Evolutionary conservation across 768 basidiomycete genomes (phyloP).

Genomic region (Dioszegia aurantiaca): DNA sequence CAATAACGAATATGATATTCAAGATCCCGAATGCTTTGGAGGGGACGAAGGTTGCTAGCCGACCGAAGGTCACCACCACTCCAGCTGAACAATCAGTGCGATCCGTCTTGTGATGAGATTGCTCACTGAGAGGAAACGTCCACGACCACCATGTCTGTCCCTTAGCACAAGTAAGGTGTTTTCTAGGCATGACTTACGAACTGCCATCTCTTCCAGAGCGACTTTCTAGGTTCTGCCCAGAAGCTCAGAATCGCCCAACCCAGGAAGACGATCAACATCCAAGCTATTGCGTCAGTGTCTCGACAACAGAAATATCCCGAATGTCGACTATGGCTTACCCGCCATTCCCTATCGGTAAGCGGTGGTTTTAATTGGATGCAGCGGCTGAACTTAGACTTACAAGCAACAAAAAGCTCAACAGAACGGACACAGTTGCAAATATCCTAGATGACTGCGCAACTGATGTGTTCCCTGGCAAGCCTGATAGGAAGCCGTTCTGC

Average conservation of each 20-base stretch:
- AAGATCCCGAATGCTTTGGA: constrained; percentile 17
- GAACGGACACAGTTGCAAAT: constrained; percentile 12
- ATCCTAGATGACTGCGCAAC: not conserved
- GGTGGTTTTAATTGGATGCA: too few species aligned
- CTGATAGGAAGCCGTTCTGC: constrained; percentile 4
- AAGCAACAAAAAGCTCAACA: constrained; percentile 12
- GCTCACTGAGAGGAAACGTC: constrained; percentile 16
- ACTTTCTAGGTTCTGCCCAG: not conserved
- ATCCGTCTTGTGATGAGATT: not conserved
- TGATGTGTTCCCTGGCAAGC: not conserved
- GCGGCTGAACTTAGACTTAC: constrained; percentile 11
- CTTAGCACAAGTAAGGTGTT: not conserved
- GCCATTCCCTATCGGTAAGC: constrained; percentile 12
- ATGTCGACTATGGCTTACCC: too few species aligned
- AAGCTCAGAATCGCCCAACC: not conserved
- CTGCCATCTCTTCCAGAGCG: constrained; percentile 9
- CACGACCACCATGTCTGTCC: constrained; percentile 20
- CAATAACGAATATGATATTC: constrained; percentile 13
- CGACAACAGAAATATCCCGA: too few species aligned
- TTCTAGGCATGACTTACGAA: constrained; percentile 3
- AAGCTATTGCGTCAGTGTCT: constrained; percentile 9
- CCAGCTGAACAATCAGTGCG: constrained; percentile 11
- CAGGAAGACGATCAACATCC: constrained; percentile 17
- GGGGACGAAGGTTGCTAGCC: constrained; percentile 14
- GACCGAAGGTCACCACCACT: constrained; percentile 13